Conservation (phyloP, 306 rosid species). For the Luffa acutangula region DNA sequence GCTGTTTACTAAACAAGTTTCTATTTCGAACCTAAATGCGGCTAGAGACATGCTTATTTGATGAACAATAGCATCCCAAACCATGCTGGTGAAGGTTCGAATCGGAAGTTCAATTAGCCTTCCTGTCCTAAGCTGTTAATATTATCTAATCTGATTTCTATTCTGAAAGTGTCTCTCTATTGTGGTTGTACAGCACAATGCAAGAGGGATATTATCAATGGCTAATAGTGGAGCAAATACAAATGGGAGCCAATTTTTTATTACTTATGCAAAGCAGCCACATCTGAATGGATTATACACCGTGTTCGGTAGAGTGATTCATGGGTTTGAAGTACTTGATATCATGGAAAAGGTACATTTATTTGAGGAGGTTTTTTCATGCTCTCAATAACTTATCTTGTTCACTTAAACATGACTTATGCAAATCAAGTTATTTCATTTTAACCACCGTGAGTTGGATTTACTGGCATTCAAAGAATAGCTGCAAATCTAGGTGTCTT, state of each 20-base stretch:
- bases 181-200: slow-evolving; percentile 63
- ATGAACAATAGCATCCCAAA: background rate
- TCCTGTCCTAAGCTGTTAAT: background rate
- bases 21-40: background rate
- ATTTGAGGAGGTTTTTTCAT: background rate
- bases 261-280: slow-evolving; percentile 74
- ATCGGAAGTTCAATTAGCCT: background rate
- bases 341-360: slow-evolving; percentile 87
- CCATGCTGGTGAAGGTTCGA: background rate
- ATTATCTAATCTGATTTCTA: background rate
- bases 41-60: background rate
- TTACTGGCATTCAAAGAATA: background rate
- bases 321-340: slow-evolving; percentile 96
- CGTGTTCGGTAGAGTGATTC: slow-evolving; percentile 83
- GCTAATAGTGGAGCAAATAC: slow-evolving; percentile 96
- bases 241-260: slow-evolving; percentile 91
- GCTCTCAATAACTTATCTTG: background rate
- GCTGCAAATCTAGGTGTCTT: background rate
- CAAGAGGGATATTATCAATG: slow-evolving; percentile 84
- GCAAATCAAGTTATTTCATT: background rate
- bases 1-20: background rate
- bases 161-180: background rate
- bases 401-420: background rate
- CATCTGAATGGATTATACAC: slow-evolving; percentile 84
- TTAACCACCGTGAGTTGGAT: background rate